phyloP scores from a whole-genome alignment of 495 filamentous ascomycete species.

The Aspergillus carlsbadensis region DNA sequence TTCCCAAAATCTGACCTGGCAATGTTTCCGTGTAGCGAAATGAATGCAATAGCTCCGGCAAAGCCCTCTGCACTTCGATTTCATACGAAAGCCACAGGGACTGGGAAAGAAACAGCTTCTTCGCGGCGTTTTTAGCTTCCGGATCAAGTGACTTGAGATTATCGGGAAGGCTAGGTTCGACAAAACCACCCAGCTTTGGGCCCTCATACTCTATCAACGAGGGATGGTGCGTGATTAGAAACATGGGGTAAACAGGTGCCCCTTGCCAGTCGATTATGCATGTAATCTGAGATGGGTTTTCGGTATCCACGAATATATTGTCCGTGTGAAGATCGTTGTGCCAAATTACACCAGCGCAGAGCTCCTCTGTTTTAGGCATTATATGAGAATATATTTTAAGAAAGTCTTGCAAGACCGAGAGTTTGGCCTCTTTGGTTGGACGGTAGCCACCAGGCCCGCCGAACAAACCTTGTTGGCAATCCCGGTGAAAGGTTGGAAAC shows the following conservation, averaged over 20 bases:
- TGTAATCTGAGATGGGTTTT: background rate
- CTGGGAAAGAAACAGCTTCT: constrained; percentile 5
- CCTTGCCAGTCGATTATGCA: constrained; percentile 9
- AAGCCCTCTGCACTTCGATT: constrained; percentile 5
- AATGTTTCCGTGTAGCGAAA: constrained; percentile 13
- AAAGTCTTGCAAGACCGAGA: background rate
- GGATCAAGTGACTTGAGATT: constrained; percentile 3
- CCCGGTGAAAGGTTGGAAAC: background rate
- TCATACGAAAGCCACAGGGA: constrained; percentile 13
- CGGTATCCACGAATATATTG: constrained; percentile 10
- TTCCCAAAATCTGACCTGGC: background rate
- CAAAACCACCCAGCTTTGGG: constrained; percentile 6
- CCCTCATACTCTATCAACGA: constrained; percentile 16
- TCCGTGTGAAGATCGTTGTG: constrained; percentile 2
- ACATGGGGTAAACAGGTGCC: background rate
- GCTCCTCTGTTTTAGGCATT: background rate
- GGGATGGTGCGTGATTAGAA: constrained; percentile 11
- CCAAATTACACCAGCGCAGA: background rate
- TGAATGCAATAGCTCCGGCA: background rate
- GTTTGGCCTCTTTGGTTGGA: background rate
- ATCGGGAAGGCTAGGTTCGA: background rate
- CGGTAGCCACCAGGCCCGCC: background rate
- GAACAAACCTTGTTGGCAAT: constrained; percentile 2
- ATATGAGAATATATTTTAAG: background rate
- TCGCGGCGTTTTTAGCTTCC: constrained; percentile 5